Conservation (phyloP, 805 yeast genomes). For the Pichia insulana region DNA sequence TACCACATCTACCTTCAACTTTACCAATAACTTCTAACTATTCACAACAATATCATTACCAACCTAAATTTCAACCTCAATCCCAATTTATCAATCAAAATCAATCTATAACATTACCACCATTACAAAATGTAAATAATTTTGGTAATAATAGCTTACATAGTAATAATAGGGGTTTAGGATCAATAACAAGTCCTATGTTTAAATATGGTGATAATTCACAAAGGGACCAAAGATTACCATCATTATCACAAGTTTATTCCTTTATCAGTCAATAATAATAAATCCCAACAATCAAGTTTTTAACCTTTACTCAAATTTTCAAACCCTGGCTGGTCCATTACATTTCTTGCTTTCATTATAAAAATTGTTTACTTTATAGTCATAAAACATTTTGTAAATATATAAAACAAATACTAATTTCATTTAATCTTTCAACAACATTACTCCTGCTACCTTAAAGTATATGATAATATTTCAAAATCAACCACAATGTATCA, state of each 20-base stretch:
- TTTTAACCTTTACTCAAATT: background rate
- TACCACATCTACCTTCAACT: background rate
- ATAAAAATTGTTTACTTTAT: too few relatives aligned
- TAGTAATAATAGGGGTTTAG: background rate
- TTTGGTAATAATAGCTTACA: background rate
- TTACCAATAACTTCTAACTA: background rate
- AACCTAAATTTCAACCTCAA: too few relatives aligned
- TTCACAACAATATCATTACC: too few relatives aligned
- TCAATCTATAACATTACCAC: too few relatives aligned
- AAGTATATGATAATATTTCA: too few relatives aligned
- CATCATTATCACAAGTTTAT: slow-evolving; percentile 1
- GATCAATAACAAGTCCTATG: background rate
- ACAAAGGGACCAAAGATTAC: background rate
- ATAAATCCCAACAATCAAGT: background rate
- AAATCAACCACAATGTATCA: too few relatives aligned
- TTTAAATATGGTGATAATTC: background rate
- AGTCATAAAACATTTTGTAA: too few relatives aligned
- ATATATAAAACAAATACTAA: too few relatives aligned
- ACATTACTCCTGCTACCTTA: too few relatives aligned
- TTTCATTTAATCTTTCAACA: too few relatives aligned
- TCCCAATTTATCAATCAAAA: too few relatives aligned
- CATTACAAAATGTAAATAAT: too few relatives aligned
- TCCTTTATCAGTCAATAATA: background rate
- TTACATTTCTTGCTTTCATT: background rate
- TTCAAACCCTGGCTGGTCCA: background rate